Base-by-base conservation (phyloP, 148 eudicot species). In the Euryodendron excelsum region DNA sequence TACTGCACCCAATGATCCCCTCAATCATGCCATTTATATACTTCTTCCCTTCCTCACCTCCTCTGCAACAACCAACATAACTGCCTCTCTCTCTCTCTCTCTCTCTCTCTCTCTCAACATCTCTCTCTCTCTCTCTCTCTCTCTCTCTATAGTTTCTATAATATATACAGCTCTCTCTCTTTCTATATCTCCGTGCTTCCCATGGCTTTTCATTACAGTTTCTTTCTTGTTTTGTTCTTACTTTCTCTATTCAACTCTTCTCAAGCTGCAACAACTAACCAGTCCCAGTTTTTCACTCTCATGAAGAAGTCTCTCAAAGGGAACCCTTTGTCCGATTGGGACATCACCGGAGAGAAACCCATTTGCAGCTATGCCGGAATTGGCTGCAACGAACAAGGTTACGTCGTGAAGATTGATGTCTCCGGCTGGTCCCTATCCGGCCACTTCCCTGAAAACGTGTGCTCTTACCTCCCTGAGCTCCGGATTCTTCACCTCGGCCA, bases 391-490 rank as follows among this genome's bases (percentile, higher is more conserved):
- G 78, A 34, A 6, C 76, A 79, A 37, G 90, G 89, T 10, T 73
- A 80, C 34, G 88, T 90, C 23, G 79, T 79, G 3, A 72, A 69
- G 80, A 73, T 94, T 27, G 84, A 86, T 39, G 44, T 94, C 72
- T 83, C 93, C 0, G 85, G 85, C 0, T 82, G 86, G 88, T 80
- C 83, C 1, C 72, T 94, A 7, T 82, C 90, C 13, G 98, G 96
- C 47, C 64, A 45, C 8, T 83, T 93, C 73, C 98, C 98, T 0
- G 83, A 84, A 25, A 60, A 85, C 28, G 76, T 90, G 31, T 94
- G 94, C 81, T 81, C 89, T 14, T 91, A 90, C 77, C 81, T 94
- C 23, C 93, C 96, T 18, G 23, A 85, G 34, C 77, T 94, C 45
- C 85, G 79, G 4, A 52, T 79, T 76, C 87, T 94, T n/a, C 85